Percentiles rank a stretch among this genome's conserved stretches.
phyloP scores from a whole-genome alignment of 179 eudicot genomes.

The Carnegiea gigantea region DNA sequence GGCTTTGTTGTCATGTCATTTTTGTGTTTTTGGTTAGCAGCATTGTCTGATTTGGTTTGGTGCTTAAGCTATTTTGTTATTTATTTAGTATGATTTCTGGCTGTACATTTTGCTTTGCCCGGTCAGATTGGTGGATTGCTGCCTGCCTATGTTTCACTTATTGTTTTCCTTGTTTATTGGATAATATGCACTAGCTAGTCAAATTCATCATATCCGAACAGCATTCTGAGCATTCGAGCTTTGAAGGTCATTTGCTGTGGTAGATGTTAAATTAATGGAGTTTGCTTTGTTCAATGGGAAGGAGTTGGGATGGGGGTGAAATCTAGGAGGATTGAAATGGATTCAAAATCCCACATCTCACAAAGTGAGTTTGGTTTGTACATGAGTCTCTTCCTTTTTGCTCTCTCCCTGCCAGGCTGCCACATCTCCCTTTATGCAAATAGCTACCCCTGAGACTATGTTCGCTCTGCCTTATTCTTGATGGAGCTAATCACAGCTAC shows the following conservation, averaged over 20 bases:
- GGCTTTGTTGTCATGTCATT: neutral
- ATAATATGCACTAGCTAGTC: neutral
- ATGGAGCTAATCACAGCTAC: neutral
- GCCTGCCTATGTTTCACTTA: neutral
- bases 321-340: neutral
- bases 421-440: neutral
- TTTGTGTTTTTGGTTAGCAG: too few relatives aligned
- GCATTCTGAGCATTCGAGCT: neutral
- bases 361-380: neutral
- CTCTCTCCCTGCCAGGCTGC: neutral
- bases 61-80: neutral
- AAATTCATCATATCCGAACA: neutral
- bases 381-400: neutral
- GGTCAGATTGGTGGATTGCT: neutral
- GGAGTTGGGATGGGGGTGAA: conserved; percentile 5
- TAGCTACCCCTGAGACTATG: neutral
- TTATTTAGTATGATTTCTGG: neutral
- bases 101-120: neutral
- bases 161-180: neutral
- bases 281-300: neutral
- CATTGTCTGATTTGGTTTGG: neutral
- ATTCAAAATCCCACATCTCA: neutral
- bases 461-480: neutral
- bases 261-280: neutral
- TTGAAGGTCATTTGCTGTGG: conserved; percentile 4